phyloP scores from a whole-genome alignment of 139 green algal species.

The Haematococcus lacustris region DNA sequence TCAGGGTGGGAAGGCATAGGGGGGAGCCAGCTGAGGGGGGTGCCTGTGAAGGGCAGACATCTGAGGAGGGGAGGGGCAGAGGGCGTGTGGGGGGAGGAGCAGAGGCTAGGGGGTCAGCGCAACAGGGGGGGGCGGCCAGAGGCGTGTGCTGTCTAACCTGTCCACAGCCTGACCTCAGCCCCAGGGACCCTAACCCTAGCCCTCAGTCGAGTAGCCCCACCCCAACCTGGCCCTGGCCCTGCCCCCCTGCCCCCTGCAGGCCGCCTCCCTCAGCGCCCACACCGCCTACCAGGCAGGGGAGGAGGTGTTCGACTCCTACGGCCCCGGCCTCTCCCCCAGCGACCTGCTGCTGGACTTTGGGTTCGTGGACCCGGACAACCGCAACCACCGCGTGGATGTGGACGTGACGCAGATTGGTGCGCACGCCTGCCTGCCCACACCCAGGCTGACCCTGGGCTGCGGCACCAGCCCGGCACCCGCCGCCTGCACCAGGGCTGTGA shows the following conservation, averaged over 20 bases:
- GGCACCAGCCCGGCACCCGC: too few species aligned
- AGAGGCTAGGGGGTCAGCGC: neutral
- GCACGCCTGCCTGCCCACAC: too few species aligned
- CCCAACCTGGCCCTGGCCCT: too few species aligned
- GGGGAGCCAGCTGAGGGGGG: too few species aligned
- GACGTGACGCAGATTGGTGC: conserved; percentile 13
- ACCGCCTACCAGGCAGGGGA: conserved; percentile 16
- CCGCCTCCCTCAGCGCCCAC: conserved; percentile 6
- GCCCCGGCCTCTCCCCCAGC: conserved; percentile 22
- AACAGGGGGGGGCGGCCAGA: neutral
- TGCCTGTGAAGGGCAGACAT: neutral
- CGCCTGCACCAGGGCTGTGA: too few species aligned
- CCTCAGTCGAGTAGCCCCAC: too few species aligned
- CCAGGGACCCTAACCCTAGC: too few species aligned
- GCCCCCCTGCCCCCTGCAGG: neutral
- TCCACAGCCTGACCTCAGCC: neutral
- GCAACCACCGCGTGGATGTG: conserved; percentile 21
- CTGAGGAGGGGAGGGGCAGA: neutral
- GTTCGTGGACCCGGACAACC: conserved; percentile 25
- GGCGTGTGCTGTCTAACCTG: neutral
- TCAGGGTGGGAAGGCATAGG: too few species aligned
- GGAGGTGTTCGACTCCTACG: conserved; percentile 44
- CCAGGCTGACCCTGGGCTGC: too few species aligned
- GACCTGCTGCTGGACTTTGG: conserved; percentile 56
- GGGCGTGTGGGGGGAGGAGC: neutral